Base-by-base conservation (phyloP, 2,329 filamentous ascomycete genomes). In the Botryosphaeria agaves region DNA sequence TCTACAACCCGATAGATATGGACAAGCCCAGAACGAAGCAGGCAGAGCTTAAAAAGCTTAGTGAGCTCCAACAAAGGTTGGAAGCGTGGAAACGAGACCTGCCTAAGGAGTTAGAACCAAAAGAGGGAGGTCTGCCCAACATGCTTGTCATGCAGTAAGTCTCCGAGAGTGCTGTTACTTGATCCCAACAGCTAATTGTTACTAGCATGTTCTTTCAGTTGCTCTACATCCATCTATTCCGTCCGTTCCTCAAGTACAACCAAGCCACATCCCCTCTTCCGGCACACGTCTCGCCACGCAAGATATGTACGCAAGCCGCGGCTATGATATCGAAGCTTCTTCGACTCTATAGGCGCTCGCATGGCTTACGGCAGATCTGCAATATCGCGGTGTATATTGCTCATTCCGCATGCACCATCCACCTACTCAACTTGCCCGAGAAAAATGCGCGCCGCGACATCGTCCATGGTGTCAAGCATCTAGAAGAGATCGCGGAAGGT, bases 341-440 rank as follows among this genome's bases (percentile, higher is more conserved):
- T 57, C 75, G 89, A 1, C 59, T 94, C 2, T 98, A 95, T 56
- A 94, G 92, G 52, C 82, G 87, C 41, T 76, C 76, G 1, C 91
- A 93, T 52, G 83, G 87, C 7, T 58, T 95, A 8, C 74, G 83
- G 4, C 87, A 95, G 49, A 93, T 98, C 19, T 92, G 82, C 56
- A 95, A 95, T 46, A 83, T 95, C 43, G 85, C 80, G 3, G 84
- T 95, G 1, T 98, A 98, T 52, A 94, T 95, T 55, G 68, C 80
- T 0, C 87, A 95, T 51, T 89, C 83, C 4, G 85, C 89, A 18
- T 93, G 84, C 48, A 94, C 84, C 0, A 91, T 95, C 23, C 89
- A 95, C 45, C 60, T 98, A 14, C 71, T 98, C 20, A 94, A 94
- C 41, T 61, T 95, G 1, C 85, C 85, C 0, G 85, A 94, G 42